Evolutionary conservation across 169 alveolate genomes (phyloP), one percentile per base, ranked within the genome.

Genomic region (Eimeria acervulina): DNA sequence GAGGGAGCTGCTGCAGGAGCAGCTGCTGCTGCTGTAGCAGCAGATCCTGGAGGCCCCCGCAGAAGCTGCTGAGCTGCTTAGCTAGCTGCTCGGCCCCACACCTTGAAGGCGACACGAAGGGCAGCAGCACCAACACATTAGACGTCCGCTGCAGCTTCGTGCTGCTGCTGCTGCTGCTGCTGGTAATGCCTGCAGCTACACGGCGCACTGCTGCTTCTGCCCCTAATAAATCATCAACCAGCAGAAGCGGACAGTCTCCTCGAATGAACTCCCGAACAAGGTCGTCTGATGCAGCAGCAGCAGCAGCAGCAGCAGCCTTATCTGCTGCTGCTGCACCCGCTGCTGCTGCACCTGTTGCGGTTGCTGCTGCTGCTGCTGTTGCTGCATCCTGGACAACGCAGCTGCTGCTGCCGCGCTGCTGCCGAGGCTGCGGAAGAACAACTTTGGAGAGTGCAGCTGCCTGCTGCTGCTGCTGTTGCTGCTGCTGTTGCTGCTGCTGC

Each of bases 101-200:
- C 31, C 23, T 26, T 23, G 90, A 23, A n/a, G 90, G 72, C 5
- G 90, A 72, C 38, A 15, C 90, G 15, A 81, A 47, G 6, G 90
- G 90, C 72, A 81, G 90, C 90, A 81, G 90, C 90, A 81, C 44
- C 72, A 81, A 31, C n/a, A 81, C 90, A 44, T 81, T 81, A 1
- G 90, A 38, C 31, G 89, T 6, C 44, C 28, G 63, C 89, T 42
- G 89, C 26, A 44, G 40, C 40, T 38, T 42, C 63, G 13, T 23
- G 90, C 90, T 81, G 63, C 90, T 81, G 90, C 90, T 81, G 42
- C 72, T 81, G 90, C 72, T 47, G 59, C 59, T 76, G 52, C 61
- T 26, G 87, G 61, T 36, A 31, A 8, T 7, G 8, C 61, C 5
- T 1, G 26, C 87, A 76, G 61, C 59, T 23, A 42, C 87, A 38